Evolutionary conservation across 768 basidiomycete genomes (phyloP).

Genomic region (Mycena vitilis): DNA sequence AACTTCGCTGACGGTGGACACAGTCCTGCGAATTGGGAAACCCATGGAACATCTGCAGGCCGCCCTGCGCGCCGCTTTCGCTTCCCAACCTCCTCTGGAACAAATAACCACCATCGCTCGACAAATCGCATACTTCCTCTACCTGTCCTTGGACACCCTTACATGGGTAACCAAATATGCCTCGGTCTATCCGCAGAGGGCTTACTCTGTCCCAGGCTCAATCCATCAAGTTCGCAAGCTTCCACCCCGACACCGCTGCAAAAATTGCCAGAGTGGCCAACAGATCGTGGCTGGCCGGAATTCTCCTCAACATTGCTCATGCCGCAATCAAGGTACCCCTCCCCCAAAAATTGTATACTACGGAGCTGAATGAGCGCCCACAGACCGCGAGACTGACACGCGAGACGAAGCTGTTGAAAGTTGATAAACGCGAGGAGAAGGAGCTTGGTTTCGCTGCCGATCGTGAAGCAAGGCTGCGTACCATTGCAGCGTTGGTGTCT

Average conservation of each 20-base stretch:
- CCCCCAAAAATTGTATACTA: background rate
- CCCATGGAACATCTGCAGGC: conserved; percentile 87
- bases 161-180: conserved; percentile 72
- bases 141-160: conserved; percentile 83
- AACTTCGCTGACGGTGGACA: conserved; percentile 10
- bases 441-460: conserved; percentile 73
- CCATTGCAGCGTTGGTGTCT: conserved; percentile 63
- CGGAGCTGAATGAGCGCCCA: conserved; percentile 4
- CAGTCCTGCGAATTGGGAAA: conserved; percentile 94
- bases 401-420: conserved; percentile 66
- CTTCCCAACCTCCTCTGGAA: conserved; percentile 69
- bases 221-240: conserved; percentile 69
- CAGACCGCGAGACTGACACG: conserved; percentile 72
- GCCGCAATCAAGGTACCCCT: conserved; percentile 71
- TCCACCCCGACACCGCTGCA: conserved; percentile 70
- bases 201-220: conserved; percentile 62
- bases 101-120: conserved; percentile 83
- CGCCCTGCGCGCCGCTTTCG: conserved; percentile 76
- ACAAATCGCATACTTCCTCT: conserved; percentile 91
- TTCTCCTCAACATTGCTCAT: conserved; percentile 81
- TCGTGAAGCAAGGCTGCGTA: conserved; percentile 71
- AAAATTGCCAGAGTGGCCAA: conserved; percentile 75
- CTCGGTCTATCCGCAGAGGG: background rate
- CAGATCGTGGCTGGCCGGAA: conserved; percentile 91
- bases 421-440: conserved; percentile 68